These are phyloP conservation scores for Suillus luteus DNA, from an alignment of 768 basidiomycete species.

Conservation along the genomic window DNA sequence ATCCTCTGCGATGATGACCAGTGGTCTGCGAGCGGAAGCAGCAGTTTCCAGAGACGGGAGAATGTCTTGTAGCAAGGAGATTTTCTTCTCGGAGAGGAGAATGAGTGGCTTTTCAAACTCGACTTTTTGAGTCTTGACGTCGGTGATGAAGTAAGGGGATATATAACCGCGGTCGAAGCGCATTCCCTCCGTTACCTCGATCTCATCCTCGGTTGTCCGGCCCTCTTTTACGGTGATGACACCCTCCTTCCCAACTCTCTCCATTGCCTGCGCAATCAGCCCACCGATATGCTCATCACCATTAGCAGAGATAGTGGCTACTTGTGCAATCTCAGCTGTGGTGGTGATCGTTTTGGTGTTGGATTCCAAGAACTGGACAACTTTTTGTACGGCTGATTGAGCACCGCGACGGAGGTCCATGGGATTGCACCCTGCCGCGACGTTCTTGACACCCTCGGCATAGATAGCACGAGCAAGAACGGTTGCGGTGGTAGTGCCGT, in stretches of 20 bases:
- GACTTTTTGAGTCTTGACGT: constrained; percentile 94
- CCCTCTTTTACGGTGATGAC: constrained; percentile 99
- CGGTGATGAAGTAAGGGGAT: constrained; percentile 97
- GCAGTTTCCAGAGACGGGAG: constrained; percentile 87
- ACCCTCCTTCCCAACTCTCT: constrained; percentile 99
- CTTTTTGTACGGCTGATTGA: constrained; percentile 94
- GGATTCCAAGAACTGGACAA: constrained; percentile 85
- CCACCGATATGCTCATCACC: constrained; percentile 87
- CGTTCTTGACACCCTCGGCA: constrained; percentile 98
- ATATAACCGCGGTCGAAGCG: constrained; percentile 99
- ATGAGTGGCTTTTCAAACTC: constrained; percentile 97
- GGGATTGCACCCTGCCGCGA: constrained; percentile 98
- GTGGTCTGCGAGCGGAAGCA: constrained; percentile 81
- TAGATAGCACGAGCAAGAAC: constrained; percentile 97
- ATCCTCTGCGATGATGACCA: constrained; percentile 97
- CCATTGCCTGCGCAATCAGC: constrained; percentile 98
- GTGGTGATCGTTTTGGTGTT: constrained; percentile 96
- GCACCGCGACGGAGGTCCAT: constrained; percentile 99
- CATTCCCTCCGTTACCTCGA: constrained; percentile 99
- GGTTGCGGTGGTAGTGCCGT: constrained; percentile 97
- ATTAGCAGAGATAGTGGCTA: constrained; percentile 91
- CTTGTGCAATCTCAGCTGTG: constrained; percentile 96
- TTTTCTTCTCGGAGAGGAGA: constrained; percentile 97
- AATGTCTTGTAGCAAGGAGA: constrained; percentile 91
- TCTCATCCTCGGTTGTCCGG: constrained; percentile 96